Evolutionary conservation across 2,329 filamentous ascomycete genomes (phyloP).

Genomic region (Fusarium sp.): DNA sequence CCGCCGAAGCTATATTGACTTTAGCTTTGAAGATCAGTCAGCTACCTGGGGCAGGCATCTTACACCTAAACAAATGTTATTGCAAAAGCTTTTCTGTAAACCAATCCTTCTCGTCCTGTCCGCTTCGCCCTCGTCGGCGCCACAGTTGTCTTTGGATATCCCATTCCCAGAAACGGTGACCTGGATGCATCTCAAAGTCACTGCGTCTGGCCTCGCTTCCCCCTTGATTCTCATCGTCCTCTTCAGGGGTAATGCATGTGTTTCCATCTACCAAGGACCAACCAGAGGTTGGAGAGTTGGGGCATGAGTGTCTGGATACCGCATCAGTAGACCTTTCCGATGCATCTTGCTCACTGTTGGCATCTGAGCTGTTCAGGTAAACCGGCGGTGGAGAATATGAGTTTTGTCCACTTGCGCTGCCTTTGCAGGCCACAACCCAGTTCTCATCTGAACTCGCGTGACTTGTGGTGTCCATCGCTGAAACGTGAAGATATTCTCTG

Average conservation of each 20-base stretch:
- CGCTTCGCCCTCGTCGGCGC: conserved; percentile 12
- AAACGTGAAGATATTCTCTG: background rate
- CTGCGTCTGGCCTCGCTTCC: background rate
- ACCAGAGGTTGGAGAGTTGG: background rate
- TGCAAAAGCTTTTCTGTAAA: conserved; percentile 11
- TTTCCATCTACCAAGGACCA: conserved; percentile 6
- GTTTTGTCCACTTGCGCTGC: background rate
- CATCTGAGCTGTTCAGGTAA: background rate
- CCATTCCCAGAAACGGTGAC: conserved; percentile 30
- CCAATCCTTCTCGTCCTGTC: conserved; percentile 24
- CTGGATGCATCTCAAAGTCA: conserved; percentile 26
- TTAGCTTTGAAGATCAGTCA: conserved; percentile 6
- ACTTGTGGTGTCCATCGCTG: background rate
- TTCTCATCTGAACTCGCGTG: background rate
- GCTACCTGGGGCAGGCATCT: background rate
- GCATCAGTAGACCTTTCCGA: background rate
- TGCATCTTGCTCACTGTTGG: background rate
- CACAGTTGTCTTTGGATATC: conserved; percentile 25
- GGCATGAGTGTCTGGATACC: background rate
- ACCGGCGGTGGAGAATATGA: background rate
- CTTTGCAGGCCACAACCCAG: background rate
- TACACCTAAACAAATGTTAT: conserved; percentile 15
- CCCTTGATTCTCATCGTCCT: background rate
- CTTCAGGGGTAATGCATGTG: background rate
- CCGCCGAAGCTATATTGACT: background rate